Base-by-base conservation (phyloP, 139 green algal species). In the Chlamydomonas sp. region DNA sequence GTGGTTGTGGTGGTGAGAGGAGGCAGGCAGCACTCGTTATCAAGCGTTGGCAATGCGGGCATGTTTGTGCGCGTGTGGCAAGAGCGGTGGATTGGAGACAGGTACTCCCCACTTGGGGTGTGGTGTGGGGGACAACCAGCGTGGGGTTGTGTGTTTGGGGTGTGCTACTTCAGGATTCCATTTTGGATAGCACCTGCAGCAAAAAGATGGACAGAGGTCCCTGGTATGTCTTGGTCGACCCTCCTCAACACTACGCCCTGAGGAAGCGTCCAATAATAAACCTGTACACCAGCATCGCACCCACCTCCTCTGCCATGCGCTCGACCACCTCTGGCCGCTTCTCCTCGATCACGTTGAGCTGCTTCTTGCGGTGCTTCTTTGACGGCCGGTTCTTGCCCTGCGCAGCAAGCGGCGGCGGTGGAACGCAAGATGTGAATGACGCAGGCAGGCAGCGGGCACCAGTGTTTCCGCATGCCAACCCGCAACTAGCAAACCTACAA, bases 341-440 rank as follows among this genome's bases (percentile, higher is more conserved):
- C 58, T 87, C 88, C 78, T 95, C 87, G 24, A 97, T 87, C 67
- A 97, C 85, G 77, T 96, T 96, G 57, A 71, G 69, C 80, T 97
- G 89, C 85, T 96, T 96, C 80, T 93, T 94, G 58, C 80, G 73
- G 63, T 90, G 82, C 48, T 83, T 79, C 73, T 86, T 81, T 26
- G 67, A 89, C 24, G 91, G 87, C 77, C 85, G 91, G 83, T 96
- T 97, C 76, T 93, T 93, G 70, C 92, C 93, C 84, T 91, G 88
- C n/a, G 50, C 73, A n/a, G 37, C n/a, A n/a, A n/a, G n/a, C n/a
- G n/a, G n/a, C n/a, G n/a, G n/a, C n/a, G n/a, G n/a, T n/a, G n/a
- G n/a, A n/a, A n/a, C n/a, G n/a, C n/a, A n/a, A n/a, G n/a, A n/a
- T n/a, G n/a, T n/a, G n/a, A n/a, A n/a, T n/a, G n/a, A n/a, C n/a